Base-by-base conservation (phyloP, 345 rosid species). In the Sonneratia alba region DNA sequence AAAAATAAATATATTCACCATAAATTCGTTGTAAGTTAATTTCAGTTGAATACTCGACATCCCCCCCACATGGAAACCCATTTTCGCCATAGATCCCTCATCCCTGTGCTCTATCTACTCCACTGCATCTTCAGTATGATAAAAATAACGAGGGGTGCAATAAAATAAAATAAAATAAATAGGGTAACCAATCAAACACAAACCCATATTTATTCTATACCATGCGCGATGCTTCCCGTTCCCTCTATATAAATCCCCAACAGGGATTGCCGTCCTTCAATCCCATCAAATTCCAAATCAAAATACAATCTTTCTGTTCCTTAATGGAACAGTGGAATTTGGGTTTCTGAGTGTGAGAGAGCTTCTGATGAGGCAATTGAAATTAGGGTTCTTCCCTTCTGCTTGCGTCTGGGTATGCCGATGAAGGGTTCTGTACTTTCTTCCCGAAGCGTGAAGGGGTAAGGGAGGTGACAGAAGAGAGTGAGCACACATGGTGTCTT, bases 391-490 rank as follows among this genome's bases (percentile, higher is more conserved):
- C 32, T 27, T 27, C 1, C 32, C 32, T 27, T 27, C 32, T 27
- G 32, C 32, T 27, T 27, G 32, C 32, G 0, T 27, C 32, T 27
- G 32, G 32, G 32, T 27, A 42, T 15, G 19, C 9, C 5, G 1
- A 34, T 1, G 34, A 12, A 66, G 68, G 68, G 68, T 42, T 36
- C 12, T 3, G n/a, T 18, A 13, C 21, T 34, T 11, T 32, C 42
- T 14, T 48, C 13, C 4, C n/a, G 16, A 22, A 36, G 22, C 4
- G 4, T 21, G 45, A 40, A 67, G 3, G 27, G 49, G 70, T 36
- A 67, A 67, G 70, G 70, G 51, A 42, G 70, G 70, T 68, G 70
- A 68, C 70, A 68, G 70, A 68, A 68, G 70, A 68, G 70, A 68
- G 70, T 68, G 70, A 68, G 70, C 70, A 68, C 70, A 43, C 49